Conservation (phyloP, 2,329 filamentous ascomycete species). For the Diplodia intermedia region DNA sequence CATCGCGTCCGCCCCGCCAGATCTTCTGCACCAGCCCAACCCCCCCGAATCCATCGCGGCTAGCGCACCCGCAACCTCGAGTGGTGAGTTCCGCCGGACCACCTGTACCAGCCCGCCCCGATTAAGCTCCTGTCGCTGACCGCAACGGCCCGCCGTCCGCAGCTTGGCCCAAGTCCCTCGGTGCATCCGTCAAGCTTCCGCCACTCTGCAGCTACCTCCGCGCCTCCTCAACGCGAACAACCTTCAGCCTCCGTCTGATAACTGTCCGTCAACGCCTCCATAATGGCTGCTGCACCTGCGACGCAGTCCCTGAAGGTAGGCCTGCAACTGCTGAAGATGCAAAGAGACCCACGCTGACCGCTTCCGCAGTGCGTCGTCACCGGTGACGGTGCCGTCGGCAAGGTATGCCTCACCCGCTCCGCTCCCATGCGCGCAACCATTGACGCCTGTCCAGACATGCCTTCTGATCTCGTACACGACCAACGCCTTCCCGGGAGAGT, state of each 20-base stretch:
- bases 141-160: conserved; percentile 1
- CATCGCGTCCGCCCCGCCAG: conserved; percentile 11
- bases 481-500: conserved; percentile 99
- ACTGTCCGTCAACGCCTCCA: conserved; percentile 8
- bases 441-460: conserved; percentile 75
- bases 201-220: conserved; percentile 16
- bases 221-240: conserved; percentile 17
- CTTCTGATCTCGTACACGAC: conserved; percentile 99
- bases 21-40: conserved; percentile 23
- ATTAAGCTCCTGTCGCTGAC: conserved; percentile 22
- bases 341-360: conserved; percentile 35
- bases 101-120: background rate
- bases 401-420: conserved; percentile 66
- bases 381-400: conserved; percentile 98
- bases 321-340: conserved; percentile 2
- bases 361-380: conserved; percentile 88
- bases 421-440: conserved; percentile 37
- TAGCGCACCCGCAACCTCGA: conserved; percentile 28
- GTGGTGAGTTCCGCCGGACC: conserved; percentile 27
- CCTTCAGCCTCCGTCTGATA: conserved; percentile 23
- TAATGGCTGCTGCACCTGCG: conserved; percentile 79
- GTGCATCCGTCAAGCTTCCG: conserved; percentile 16
- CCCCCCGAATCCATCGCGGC: conserved; percentile 28
- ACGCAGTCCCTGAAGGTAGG: conserved; percentile 90
- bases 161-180: conserved; percentile 22